phyloP scores from a whole-genome alignment of 2,329 filamentous ascomycete species.

The Simplicillium aogashimaense region DNA sequence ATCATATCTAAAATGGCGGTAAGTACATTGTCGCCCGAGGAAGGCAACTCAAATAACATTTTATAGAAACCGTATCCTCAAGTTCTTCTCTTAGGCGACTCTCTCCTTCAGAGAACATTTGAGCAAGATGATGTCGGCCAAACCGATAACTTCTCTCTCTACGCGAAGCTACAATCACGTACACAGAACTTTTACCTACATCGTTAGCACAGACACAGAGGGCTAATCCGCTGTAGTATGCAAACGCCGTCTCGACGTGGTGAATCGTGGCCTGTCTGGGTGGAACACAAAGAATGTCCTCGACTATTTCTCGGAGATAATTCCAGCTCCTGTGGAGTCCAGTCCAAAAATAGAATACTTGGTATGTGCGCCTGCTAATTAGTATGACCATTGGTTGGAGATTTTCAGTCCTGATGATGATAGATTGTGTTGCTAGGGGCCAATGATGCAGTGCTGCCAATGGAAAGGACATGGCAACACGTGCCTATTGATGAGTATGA shows the following conservation, averaged over 20 bases:
- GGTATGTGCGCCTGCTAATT: slow-evolving; percentile 28
- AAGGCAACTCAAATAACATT: background rate
- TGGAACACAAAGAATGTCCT: slow-evolving; percentile 75
- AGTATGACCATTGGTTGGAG: background rate
- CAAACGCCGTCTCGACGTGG: slow-evolving; percentile 67
- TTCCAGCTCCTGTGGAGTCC: slow-evolving; percentile 52
- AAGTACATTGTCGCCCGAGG: slow-evolving; percentile 1
- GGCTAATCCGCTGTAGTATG: slow-evolving; percentile 42
- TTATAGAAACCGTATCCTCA: slow-evolving; percentile 52
- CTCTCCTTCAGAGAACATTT: slow-evolving; percentile 64
- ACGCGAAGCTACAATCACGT: slow-evolving; percentile 62
- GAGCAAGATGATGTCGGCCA: slow-evolving; percentile 27
- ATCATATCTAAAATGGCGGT: slow-evolving; percentile 11
- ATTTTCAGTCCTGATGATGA: slow-evolving; percentile 10
- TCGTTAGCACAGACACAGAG: too few relatives aligned
- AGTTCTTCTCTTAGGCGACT: slow-evolving; percentile 82
- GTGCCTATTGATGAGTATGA: slow-evolving; percentile 69
- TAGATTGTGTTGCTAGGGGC: slow-evolving; percentile 77
- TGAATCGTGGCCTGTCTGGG: slow-evolving; percentile 81
- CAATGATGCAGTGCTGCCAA: slow-evolving; percentile 71
- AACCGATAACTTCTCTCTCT: slow-evolving; percentile 60
- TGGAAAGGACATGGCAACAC: slow-evolving; percentile 57
- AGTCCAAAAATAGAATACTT: slow-evolving; percentile 57
- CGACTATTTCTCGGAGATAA: slow-evolving; percentile 56
- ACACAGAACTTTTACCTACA: slow-evolving; percentile 3